Evolutionary conservation across 2,329 filamentous ascomycete genomes (phyloP).

Genomic region (Paraphaeosphaeria minitans): DNA sequence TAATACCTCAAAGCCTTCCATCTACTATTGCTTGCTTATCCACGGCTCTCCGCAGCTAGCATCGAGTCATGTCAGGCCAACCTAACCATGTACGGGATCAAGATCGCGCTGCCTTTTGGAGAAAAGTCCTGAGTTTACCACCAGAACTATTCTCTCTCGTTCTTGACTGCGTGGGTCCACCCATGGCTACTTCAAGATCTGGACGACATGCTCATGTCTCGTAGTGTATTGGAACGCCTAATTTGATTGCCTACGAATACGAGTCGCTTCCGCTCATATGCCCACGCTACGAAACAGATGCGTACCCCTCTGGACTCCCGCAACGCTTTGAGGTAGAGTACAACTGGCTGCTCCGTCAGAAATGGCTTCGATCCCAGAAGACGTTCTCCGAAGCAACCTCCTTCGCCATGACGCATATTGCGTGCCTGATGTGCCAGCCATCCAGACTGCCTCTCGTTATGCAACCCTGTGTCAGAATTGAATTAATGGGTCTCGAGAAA

Average conservation of each 20-base stretch:
- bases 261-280: not conserved
- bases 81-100: not conserved
- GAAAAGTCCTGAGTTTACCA: not conserved
- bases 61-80: not conserved
- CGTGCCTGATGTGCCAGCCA: not conserved
- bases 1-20: not conserved
- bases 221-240: slow-evolving; percentile 6
- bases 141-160: not conserved
- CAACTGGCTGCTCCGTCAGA: slow-evolving; percentile 7
- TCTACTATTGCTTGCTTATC: not conserved
- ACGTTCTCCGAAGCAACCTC: slow-evolving; percentile 10
- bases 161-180: not conserved
- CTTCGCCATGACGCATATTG: slow-evolving; percentile 15
- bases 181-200: not conserved
- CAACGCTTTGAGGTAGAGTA: slow-evolving; percentile 4
- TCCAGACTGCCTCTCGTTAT: not conserved
- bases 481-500: slow-evolving; percentile 20
- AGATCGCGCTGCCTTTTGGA: not conserved
- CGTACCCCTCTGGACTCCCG: slow-evolving; percentile 1
- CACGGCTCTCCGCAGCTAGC: not conserved
- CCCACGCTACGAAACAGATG: not conserved
- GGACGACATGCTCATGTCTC: not conserved
- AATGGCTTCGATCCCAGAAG: slow-evolving; percentile 15
- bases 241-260: not conserved
- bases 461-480: not conserved